phyloP scores from a whole-genome alignment of 768 basidiomycete species.

The Mycena chlorophos region DNA sequence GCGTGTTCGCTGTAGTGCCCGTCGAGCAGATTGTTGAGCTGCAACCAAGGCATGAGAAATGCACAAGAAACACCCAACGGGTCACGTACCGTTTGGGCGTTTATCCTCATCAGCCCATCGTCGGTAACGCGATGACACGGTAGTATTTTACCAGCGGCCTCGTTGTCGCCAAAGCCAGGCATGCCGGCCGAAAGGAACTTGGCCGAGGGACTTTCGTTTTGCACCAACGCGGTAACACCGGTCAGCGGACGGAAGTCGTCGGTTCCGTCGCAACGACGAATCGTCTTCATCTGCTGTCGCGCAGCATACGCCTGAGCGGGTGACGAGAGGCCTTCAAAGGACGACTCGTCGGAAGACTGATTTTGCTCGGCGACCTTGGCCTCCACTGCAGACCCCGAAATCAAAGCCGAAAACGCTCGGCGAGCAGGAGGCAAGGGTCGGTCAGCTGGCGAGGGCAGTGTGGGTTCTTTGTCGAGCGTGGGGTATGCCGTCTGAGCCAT shows the following conservation, averaged over 20 bases:
- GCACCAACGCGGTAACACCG: slow-evolving; percentile 57
- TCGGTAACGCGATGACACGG: slow-evolving; percentile 93
- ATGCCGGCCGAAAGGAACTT: slow-evolving; percentile 62
- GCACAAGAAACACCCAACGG: slow-evolving; percentile 4
- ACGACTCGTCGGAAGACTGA: slow-evolving; percentile 49
- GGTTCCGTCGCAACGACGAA: slow-evolving; percentile 78
- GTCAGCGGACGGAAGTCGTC: slow-evolving; percentile 77
- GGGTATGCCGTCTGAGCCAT: slow-evolving; percentile 40
- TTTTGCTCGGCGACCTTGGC: slow-evolving; percentile 32
- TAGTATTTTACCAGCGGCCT: slow-evolving; percentile 88
- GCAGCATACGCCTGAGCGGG: slow-evolving; percentile 81
- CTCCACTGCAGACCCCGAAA: slow-evolving; percentile 60
- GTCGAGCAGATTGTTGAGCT: slow-evolving; percentile 79
- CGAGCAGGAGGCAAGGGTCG: slow-evolving; percentile 50
- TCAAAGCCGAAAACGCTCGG: slow-evolving; percentile 75
- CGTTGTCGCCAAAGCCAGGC: slow-evolving; percentile 90
- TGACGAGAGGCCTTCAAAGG: slow-evolving; percentile 74
- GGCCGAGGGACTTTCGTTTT: slow-evolving; percentile 58
- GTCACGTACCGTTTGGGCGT: slow-evolving; percentile 66
- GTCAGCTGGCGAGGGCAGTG: slow-evolving; percentile 15
- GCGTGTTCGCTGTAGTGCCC: slow-evolving; percentile 65
- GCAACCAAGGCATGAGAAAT: slow-evolving; percentile 17
- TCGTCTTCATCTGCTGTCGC: slow-evolving; percentile 74
- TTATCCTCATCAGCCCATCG: slow-evolving; percentile 94
- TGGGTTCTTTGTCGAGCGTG: slow-evolving; percentile 7